Evolutionary conservation across 1,284 basidiomycete species (phyloP).

Genomic region (Ceratobasidium sp.): DNA sequence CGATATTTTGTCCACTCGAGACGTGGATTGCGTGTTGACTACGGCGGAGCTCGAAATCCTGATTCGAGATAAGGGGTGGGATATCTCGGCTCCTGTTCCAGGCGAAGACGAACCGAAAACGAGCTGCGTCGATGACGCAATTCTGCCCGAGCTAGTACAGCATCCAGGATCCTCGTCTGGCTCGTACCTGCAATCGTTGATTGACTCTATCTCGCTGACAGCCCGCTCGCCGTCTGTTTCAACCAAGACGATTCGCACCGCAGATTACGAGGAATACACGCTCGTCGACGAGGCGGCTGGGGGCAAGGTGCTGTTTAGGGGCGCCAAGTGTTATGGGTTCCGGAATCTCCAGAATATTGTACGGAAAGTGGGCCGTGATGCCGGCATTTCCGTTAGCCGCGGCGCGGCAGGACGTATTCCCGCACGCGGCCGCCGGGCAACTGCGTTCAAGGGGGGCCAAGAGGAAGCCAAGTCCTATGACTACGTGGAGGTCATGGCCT

Average conservation of each 20-base stretch:
- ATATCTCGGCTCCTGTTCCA: conserved; percentile 71
- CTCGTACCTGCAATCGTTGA: conserved; percentile 88
- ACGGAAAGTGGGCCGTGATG: conserved; percentile 88
- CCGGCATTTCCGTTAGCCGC: conserved; percentile 77
- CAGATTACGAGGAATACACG: conserved; percentile 76
- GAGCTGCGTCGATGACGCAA: conserved; percentile 46
- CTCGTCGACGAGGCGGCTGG: conserved; percentile 61
- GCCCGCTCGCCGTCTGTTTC: conserved; percentile 67
- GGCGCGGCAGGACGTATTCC: conserved; percentile 63
- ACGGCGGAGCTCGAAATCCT: conserved; percentile 94
- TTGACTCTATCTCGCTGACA: conserved; percentile 64
- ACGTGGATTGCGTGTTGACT: conserved; percentile 98
- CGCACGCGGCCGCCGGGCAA: conserved; percentile 55
- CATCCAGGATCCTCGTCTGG: conserved; percentile 94
- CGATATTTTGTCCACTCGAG: conserved; percentile 81
- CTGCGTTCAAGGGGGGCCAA: conserved; percentile 54
- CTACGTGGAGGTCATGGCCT: conserved; percentile 99
- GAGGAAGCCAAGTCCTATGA: conserved; percentile 77
- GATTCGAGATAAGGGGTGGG: conserved; percentile 85
- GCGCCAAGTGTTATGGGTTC: conserved; percentile 97
- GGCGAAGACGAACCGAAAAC: conserved; percentile 59
- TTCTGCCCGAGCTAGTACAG: conserved; percentile 78
- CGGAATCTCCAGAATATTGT: conserved; percentile 98
- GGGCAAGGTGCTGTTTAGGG: conserved; percentile 84
- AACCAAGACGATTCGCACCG: conserved; percentile 71